phyloP scores from a whole-genome alignment of 1,139 yeast genomes.

The Yamadazyma blattariae region DNA sequence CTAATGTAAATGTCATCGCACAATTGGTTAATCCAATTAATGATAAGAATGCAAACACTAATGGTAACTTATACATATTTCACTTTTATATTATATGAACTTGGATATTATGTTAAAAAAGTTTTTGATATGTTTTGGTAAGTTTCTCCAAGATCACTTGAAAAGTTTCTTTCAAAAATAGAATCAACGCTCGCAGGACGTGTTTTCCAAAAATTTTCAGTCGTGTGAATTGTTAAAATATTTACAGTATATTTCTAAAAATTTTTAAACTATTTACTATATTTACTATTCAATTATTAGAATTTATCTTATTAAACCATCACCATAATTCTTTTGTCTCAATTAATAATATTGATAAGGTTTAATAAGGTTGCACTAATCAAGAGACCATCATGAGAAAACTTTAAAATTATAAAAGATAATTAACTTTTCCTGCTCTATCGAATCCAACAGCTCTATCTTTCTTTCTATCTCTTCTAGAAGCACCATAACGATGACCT shows the following conservation, averaged over 20 bases:
- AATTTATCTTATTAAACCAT: not conserved
- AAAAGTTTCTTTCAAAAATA: not conserved
- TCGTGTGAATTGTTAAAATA: slow-evolving; percentile 2
- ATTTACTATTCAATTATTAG: too few species aligned
- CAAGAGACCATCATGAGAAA: too few species aligned
- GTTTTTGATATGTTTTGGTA: too few species aligned
- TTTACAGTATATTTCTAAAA: not conserved
- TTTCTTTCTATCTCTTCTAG: slow-evolving; percentile 84
- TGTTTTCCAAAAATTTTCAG: slow-evolving; percentile 8
- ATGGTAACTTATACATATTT: not conserved
- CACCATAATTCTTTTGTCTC: too few species aligned
- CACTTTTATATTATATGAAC: not conserved
- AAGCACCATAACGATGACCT: slow-evolving; percentile 90
- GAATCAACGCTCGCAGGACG: slow-evolving; percentile 7
- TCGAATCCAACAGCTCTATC: slow-evolving; percentile 78
- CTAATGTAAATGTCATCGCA: slow-evolving; percentile 73
- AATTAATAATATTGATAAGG: too few species aligned
- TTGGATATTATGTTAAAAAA: too few species aligned
- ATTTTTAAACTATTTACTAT: too few species aligned
- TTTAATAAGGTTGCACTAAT: too few species aligned
- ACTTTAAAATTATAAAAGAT: too few species aligned
- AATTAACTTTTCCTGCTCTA: slow-evolving; percentile 51
- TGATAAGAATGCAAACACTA: slow-evolving; percentile 1
- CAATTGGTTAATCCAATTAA: slow-evolving; percentile 18
- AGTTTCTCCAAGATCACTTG: not conserved